These are phyloP conservation scores for Chalciporus sp. DNA, from an alignment of 1,284 basidiomycete species.

Conservation along the genomic window DNA sequence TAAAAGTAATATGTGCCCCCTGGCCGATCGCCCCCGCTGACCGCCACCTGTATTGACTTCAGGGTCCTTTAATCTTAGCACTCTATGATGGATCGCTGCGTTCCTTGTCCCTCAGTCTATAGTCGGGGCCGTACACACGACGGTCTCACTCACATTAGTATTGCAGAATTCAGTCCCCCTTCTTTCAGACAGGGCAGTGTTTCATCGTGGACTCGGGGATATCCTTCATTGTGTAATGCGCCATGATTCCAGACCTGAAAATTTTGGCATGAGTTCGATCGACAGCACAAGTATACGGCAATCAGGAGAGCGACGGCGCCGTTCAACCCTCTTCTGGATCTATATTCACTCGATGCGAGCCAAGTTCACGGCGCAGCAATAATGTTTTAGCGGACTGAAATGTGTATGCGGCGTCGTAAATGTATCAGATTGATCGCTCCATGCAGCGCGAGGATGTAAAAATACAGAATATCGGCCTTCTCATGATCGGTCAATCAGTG, in stretches of 20 bases:
- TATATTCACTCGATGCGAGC: neutral
- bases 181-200: constrained; percentile 4
- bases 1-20: neutral
- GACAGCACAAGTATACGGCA: neutral
- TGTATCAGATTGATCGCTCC: neutral
- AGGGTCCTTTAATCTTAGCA: neutral
- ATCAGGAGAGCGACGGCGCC: neutral
- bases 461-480: neutral
- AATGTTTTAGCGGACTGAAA: neutral
- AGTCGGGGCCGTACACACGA: neutral
- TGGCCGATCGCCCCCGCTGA: neutral
- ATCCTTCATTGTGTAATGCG: neutral
- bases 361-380: neutral
- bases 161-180: neutral
- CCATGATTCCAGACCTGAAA: neutral
- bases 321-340: neutral
- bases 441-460: neutral
- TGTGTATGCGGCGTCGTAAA: neutral
- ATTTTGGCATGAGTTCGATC: neutral
- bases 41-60: neutral
- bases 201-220: neutral
- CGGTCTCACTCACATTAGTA: constrained; percentile 20
- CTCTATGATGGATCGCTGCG: neutral
- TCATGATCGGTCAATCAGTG: no score
- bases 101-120: constrained; percentile 9